These are phyloP conservation scores for Nemania diffusa DNA, from an alignment of 2,329 filamentous ascomycete genomes.

Conservation along the genomic window DNA sequence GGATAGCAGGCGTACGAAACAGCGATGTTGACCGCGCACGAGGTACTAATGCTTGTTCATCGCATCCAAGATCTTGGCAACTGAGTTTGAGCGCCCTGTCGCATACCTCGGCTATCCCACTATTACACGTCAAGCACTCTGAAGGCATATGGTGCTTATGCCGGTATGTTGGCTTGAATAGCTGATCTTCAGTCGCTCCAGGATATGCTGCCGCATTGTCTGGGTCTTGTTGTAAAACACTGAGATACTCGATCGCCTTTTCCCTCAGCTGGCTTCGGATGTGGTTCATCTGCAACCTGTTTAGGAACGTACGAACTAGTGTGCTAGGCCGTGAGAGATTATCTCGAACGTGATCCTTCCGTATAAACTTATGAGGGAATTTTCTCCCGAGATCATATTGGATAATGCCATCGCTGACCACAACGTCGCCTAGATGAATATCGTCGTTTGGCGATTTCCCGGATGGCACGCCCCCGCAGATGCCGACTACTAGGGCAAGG, in stretches of 20 bases:
- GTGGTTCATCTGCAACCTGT: not conserved
- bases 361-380: not conserved
- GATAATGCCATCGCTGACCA: constrained; percentile 5
- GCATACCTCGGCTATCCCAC: not conserved
- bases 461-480: constrained; percentile 4
- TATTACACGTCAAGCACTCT: not conserved
- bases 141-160: not conserved
- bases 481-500: constrained; percentile 14
- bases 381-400: constrained; percentile 7
- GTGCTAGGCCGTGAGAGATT: not conserved
- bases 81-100: not conserved
- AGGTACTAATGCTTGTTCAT: not conserved
- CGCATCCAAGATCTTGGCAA: constrained; percentile 11
- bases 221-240: not conserved
- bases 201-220: not conserved
- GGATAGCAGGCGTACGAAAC: not conserved
- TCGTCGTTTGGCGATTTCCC: not conserved
- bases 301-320: not conserved
- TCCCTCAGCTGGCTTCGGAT: not conserved
- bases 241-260: not conserved
- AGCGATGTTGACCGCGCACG: not conserved
- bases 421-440: constrained; percentile 12
- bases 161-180: constrained; percentile 4
- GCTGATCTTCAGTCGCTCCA: not conserved
- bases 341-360: not conserved